Evolutionary conservation across 805 yeast genomes (phyloP), one percentile per base, ranked within the genome.

Genomic region (Saccharomycopsis selenospora): DNA sequence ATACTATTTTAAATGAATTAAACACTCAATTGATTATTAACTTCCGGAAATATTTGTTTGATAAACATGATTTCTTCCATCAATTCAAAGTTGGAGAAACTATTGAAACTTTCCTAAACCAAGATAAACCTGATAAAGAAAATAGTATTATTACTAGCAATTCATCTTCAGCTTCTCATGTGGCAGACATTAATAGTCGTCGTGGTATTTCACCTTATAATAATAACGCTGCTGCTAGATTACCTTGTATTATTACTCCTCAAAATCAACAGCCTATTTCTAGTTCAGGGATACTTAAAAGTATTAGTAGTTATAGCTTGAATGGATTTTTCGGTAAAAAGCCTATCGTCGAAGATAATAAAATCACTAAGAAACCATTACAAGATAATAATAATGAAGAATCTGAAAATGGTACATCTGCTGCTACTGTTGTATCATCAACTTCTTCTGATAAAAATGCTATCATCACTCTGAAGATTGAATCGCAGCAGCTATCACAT

Each of bases 41-140:
- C 25, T 48, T 52, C 42, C 43, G 49, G 36, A 52, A 52, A 33
- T 52, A 49, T 38, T 20, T 52, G 5, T 52, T 49, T 28, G 49
- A 49, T 23, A 33, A 40, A 10, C 36, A 49, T 42, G 47, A 50
- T n/a, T 52, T 49, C 41, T 52, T 46, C 44, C 55, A 52, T 38
- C 55, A 52, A 36, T 47, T 40, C 33, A 47, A 50, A 25, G 29
- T 43, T 2, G 49, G 52, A 10, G 49, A 41, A 20, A 29, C 51
- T 2, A 43, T 47, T 3, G 54, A 47, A 2, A 18, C 29, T 11
- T 44, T 50, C 23, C 26, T 45, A 17, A 5, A 8, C 20, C 43
- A 43, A 22, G 22, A 8, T 18, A 20, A 25, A 7, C 11, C n/a
- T 3, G 27, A 27, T n/a, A 26, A 33, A 30, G 45, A 40, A 14